These are phyloP conservation scores for Xylaria sp. DNA, from an alignment of 2,329 filamentous ascomycete species.

Conservation along the genomic window DNA sequence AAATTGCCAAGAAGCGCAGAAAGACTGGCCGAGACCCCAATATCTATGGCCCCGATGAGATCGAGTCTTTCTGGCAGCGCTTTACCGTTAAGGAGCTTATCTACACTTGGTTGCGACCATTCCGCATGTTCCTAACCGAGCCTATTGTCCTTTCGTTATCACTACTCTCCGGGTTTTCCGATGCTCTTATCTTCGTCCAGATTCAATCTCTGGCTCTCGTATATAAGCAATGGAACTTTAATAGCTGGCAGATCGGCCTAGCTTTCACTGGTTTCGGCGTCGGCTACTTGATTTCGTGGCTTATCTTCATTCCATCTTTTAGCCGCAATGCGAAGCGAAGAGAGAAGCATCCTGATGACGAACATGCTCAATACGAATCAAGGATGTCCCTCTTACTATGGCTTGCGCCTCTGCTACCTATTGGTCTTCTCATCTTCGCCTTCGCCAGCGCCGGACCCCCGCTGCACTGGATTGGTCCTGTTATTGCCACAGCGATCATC, in stretches of 20 bases:
- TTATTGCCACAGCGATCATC: constrained; percentile 69
- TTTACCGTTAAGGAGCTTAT: constrained; percentile 56
- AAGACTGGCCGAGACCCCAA: constrained; percentile 62
- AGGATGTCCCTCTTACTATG: constrained; percentile 69
- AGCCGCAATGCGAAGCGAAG: constrained; percentile 58
- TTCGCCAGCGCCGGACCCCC: constrained; percentile 66
- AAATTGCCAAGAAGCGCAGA: constrained; percentile 79
- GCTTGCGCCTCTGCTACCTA: constrained; percentile 66
- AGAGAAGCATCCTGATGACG: constrained; percentile 57
- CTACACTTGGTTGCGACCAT: constrained; percentile 68
- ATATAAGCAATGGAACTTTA: constrained; percentile 69
- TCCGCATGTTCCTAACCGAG: constrained; percentile 72
- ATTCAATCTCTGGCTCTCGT: constrained; percentile 70
- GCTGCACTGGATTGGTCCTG: constrained; percentile 71
- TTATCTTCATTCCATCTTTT: constrained; percentile 65
- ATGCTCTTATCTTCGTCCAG: constrained; percentile 74
- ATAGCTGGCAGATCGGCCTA: constrained; percentile 50
- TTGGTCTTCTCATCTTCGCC: constrained; percentile 55
- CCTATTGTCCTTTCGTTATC: constrained; percentile 72
- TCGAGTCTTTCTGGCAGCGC: constrained; percentile 58
- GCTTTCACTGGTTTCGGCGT: constrained; percentile 58
- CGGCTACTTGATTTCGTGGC: constrained; percentile 69
- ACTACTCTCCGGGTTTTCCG: constrained; percentile 70
- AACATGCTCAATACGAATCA: constrained; percentile 70
- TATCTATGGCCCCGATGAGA: constrained; percentile 78